These are phyloP conservation scores for Venturia pyrina DNA, from an alignment of 2,329 filamentous ascomycete genomes.

Conservation along the genomic window DNA sequence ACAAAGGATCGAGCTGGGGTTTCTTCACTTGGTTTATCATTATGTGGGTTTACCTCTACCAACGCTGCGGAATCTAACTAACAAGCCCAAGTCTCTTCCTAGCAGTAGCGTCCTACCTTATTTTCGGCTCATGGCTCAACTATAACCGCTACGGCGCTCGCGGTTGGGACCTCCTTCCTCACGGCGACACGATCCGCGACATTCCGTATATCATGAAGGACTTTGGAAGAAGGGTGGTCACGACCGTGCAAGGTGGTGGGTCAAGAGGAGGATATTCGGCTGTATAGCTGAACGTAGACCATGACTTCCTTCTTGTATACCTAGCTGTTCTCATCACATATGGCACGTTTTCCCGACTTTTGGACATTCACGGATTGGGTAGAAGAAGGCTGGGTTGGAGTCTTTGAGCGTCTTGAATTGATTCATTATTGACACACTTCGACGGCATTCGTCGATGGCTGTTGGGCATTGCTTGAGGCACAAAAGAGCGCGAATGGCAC, in stretches of 20 bases:
- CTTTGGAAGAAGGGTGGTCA: slow-evolving; percentile 68
- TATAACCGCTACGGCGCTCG: slow-evolving; percentile 94
- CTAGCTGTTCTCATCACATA: not conserved
- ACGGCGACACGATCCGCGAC: slow-evolving; percentile 85
- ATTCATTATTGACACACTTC: not conserved
- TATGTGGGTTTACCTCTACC: slow-evolving; percentile 50
- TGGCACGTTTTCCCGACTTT: not conserved
- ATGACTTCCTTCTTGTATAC: not conserved
- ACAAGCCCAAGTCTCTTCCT: slow-evolving; percentile 60
- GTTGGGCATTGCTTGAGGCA: not conserved
- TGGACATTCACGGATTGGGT: not conserved
- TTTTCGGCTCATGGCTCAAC: slow-evolving; percentile 97
- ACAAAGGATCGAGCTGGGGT: slow-evolving; percentile 60
- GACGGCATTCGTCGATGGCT: not conserved
- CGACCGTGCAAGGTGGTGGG: slow-evolving; percentile 73
- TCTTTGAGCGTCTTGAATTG: not conserved
- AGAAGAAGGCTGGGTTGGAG: slow-evolving; percentile 2
- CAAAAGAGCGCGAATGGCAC: no score
- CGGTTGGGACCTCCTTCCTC: slow-evolving; percentile 89
- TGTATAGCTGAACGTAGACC: slow-evolving; percentile 46
- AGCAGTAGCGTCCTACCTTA: slow-evolving; percentile 76
- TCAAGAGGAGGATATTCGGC: slow-evolving; percentile 89
- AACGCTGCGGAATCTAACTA: not conserved
- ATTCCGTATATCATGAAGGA: slow-evolving; percentile 88
- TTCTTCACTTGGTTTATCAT: slow-evolving; percentile 97